A percentile compares a stretch with the other conserved stretches of the same genome.
Evolutionary conservation across 352 stramenopile genomes (phyloP).

Genomic region (Phytophthora sansomeana): DNA sequence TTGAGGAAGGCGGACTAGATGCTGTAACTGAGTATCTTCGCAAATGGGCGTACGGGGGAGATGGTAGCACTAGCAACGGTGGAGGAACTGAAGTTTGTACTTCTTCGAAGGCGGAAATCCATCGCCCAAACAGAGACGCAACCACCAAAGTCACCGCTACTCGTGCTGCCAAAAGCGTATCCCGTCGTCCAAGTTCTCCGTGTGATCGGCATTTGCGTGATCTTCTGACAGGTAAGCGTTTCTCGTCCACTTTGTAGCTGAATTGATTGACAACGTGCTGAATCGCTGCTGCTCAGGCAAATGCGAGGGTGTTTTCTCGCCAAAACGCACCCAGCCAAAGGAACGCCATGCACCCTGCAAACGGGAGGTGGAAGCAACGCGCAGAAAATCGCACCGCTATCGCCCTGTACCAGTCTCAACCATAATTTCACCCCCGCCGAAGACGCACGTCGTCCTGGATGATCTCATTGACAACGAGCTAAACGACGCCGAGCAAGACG

Average conservation of each 20-base stretch:
- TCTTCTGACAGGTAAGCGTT: conserved; percentile 7
- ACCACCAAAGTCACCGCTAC: neutral
- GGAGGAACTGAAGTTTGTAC: neutral
- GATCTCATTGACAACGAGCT: conserved; percentile 8
- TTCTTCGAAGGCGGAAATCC: no score
- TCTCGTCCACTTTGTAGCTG: neutral
- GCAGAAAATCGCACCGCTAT: neutral
- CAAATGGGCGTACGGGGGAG: neutral
- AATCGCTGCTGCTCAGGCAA: conserved; percentile 7
- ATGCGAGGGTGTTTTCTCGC: neutral
- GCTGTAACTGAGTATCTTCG: conserved; percentile 1
- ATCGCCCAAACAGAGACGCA: neutral
- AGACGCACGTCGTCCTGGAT: neutral
- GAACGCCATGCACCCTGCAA: conserved; percentile 1
- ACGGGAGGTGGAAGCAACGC: neutral
- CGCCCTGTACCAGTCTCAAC: neutral
- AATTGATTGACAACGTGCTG: neutral
- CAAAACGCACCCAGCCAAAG: conserved; percentile 4
- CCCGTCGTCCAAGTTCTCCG: neutral
- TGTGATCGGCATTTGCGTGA: conserved; percentile 20
- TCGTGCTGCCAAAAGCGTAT: neutral
- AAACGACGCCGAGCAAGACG: neutral
- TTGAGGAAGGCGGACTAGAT: conserved; percentile 20
- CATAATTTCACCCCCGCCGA: neutral
- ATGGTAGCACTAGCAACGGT: neutral